phyloP scores from a whole-genome alignment of 768 basidiomycete species.

The Amanita rimosa region DNA sequence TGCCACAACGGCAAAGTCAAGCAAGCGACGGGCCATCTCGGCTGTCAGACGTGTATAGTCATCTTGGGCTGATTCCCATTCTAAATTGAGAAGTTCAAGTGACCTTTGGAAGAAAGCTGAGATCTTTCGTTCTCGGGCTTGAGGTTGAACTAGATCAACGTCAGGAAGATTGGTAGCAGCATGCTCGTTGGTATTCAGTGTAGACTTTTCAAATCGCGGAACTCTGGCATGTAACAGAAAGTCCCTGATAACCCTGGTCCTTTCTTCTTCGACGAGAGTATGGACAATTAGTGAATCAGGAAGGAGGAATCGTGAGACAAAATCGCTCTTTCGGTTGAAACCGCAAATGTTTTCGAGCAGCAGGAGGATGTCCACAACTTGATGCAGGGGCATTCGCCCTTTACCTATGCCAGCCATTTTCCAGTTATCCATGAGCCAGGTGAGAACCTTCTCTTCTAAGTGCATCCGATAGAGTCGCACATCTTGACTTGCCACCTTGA shows the following conservation, averaged over 20 bases:
- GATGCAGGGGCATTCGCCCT: slow-evolving; percentile 37
- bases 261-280: slow-evolving; percentile 45
- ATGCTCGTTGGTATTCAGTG: not conserved
- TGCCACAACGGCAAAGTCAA: slow-evolving; percentile 61
- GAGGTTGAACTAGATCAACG: slow-evolving; percentile 31
- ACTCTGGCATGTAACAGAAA: slow-evolving; percentile 60
- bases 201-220: slow-evolving; percentile 24
- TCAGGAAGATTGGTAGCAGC: not conserved
- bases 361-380: slow-evolving; percentile 46
- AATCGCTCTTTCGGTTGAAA: slow-evolving; percentile 30
- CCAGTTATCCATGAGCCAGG: slow-evolving; percentile 77
- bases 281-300: slow-evolving; percentile 63
- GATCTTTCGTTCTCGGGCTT: slow-evolving; percentile 48
- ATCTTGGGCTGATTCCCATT: slow-evolving; percentile 31
- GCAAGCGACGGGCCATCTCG: slow-evolving; percentile 50
- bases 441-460: slow-evolving; percentile 76
- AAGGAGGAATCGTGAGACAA: slow-evolving; percentile 40
- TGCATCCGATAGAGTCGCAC: slow-evolving; percentile 75
- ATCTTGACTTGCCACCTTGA: slow-evolving; percentile 70
- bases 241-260: slow-evolving; percentile 50
- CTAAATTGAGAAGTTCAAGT: slow-evolving; percentile 36
- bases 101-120: slow-evolving; percentile 54
- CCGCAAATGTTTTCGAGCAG: slow-evolving; percentile 59
- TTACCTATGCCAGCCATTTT: slow-evolving; percentile 23
- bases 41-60: slow-evolving; percentile 33